phyloP scores from a whole-genome alignment of 1,139 yeast genomes.

The Suhomyces kunorum region DNA sequence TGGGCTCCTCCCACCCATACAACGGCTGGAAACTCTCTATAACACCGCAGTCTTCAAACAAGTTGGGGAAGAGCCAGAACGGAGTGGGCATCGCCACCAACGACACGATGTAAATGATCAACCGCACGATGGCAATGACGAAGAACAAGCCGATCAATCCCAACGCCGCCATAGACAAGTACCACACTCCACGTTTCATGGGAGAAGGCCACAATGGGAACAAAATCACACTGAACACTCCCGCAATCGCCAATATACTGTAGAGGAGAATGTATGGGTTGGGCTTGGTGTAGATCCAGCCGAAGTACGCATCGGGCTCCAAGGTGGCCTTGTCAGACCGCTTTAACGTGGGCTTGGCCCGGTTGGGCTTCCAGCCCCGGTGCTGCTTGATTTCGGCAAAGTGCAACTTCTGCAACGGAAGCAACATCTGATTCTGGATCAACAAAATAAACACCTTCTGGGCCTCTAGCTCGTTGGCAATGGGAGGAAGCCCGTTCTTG shows the following conservation, averaged over 20 bases:
- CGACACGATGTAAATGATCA: conserved; percentile 68
- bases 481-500: conserved; percentile 56
- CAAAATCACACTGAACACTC: conserved; percentile 72
- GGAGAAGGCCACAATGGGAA: conserved; percentile 96
- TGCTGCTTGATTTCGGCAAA: conserved; percentile 67
- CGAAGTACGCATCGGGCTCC: conserved; percentile 75
- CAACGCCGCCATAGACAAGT: conserved; percentile 73
- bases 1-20: conserved; percentile 78
- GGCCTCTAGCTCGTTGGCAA: conserved; percentile 56
- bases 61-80: conserved; percentile 93
- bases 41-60: conserved; percentile 94
- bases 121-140: conserved; percentile 74
- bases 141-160: conserved; percentile 78
- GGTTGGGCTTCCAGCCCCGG: conserved; percentile 65
- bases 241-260: conserved; percentile 64
- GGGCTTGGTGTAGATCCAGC: conserved; percentile 84
- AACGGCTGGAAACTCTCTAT: conserved; percentile 87
- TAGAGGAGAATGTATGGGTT: conserved; percentile 65
- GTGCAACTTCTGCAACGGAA: conserved; percentile 73
- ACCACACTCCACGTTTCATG: conserved; percentile 92
- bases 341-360: conserved; percentile 71
- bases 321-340: conserved; percentile 69
- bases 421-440: conserved; percentile 72
- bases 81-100: conserved; percentile 63
- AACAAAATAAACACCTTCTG: conserved; percentile 62